Base-by-base conservation (phyloP, 2,329 filamentous ascomycete genomes). In the Claviceps africana region DNA sequence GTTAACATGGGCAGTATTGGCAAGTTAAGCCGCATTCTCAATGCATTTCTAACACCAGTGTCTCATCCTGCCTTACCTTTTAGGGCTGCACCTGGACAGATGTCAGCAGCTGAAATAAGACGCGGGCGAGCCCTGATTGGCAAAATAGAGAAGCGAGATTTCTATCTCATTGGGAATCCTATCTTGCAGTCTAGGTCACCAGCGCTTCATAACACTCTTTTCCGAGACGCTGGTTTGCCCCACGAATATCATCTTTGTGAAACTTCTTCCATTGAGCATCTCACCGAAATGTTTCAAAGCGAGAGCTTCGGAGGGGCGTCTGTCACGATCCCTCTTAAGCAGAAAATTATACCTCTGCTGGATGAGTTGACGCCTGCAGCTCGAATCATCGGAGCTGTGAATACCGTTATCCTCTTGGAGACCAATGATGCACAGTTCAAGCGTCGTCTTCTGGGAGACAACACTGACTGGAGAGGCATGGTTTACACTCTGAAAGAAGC, bases 391-490 rank as follows among this genome's bases (percentile, higher is more conserved):
- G 93, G 93, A 22, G 93, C 93, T 3, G 85, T 97, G 57, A 98
- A 98, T 71, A 98, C 93, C 19, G 85, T 98, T 61, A 80, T 95
- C 30, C 83, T 86, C 0, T 63, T 79, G 3, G 31, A 48, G 11
- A 3, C 33, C 13, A 15, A 63, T 64, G 28, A 48, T 5, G 64
- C 69, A 8, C 62, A 59, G 8, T 71, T 66, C 3, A 72, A 72
- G 51, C 68, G 68, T 48, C 77, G 73, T 4, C 78, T 97, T 3
- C 67, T 86, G 17, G 93, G 93, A 44, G 86, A 90, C 65, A 98
- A 98, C 68, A 98, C 93, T 13, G 93, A 98, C 71, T 98, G 89
- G 85, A 78, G 82, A 62, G 93, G 93, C 56, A 98, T 98, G 82
- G 81, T 86, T 2, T 80, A 85, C 59, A 83, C 87, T 3, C 77